Percentiles rank a stretch among this genome's conserved stretches.
phyloP scores from a whole-genome alignment of 768 basidiomycete species.

The Candolleomyces eurysporus region DNA sequence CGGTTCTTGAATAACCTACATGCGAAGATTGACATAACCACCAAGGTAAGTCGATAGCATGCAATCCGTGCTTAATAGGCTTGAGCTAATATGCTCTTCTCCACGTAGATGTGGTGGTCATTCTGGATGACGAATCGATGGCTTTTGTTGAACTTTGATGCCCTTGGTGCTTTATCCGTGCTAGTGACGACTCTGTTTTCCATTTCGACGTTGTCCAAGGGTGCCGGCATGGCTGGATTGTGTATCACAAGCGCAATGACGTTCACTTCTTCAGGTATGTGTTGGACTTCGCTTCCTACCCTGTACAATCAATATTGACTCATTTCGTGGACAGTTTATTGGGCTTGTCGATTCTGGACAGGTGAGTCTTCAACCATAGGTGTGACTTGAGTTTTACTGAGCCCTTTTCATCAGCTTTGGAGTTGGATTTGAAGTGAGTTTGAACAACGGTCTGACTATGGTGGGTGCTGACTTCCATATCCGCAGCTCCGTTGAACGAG shows the following conservation, averaged over 20 bases:
- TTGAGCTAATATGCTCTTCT: background rate
- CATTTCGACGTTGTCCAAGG: conserved; percentile 52
- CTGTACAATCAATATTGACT: background rate
- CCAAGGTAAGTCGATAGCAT: conserved; percentile 44
- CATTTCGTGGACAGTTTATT: conserved; percentile 34
- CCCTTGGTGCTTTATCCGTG: conserved; percentile 70
- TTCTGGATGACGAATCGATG: conserved; percentile 92
- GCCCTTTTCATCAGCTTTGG: conserved; percentile 51
- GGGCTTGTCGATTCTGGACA: conserved; percentile 54
- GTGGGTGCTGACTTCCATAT: background rate
- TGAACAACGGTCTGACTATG: background rate
- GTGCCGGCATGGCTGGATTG: conserved; percentile 63
- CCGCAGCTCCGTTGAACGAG: conserved; percentile 80
- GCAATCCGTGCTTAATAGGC: background rate
- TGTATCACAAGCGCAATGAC: conserved; percentile 73
- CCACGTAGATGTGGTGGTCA: conserved; percentile 70
- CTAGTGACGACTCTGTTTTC: conserved; percentile 77
- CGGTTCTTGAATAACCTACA: conserved; percentile 77
- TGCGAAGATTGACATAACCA: conserved; percentile 73
- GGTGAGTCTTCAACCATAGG: conserved; percentile 19
- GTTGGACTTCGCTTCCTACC: background rate
- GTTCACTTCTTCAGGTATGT: conserved; percentile 44
- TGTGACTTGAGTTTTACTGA: background rate
- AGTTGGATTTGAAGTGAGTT: conserved; percentile 73
- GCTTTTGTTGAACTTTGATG: conserved; percentile 82